Base-by-base conservation (phyloP, 1,139 yeast species). In the Arxiozyma telluris region DNA sequence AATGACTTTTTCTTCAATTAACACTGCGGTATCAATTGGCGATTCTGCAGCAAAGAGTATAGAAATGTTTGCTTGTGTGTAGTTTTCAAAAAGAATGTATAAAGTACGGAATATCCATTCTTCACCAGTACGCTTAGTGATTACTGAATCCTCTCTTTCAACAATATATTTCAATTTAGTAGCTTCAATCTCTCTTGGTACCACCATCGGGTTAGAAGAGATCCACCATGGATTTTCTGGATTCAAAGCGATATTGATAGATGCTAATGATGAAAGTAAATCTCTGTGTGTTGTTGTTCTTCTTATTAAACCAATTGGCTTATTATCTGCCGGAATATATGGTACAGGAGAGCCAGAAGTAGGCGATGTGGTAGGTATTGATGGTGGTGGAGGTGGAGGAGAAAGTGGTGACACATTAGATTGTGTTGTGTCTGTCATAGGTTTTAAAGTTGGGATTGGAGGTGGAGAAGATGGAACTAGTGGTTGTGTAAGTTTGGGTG, bases 71-170 rank as follows among this genome's bases (percentile, higher is more conserved):
- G 84, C 74, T 63, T 86, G 90, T 1, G 93, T 79, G 60, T 85
- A 82, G 65, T 87, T 95, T 57, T 80, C 81, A 66, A 83, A 86
- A 49, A 90, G 70, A 20, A 90, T 76, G 67, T 88, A 89, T 61
- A 85, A 83, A 59, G 87, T 93, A 55, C 84, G 76, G 57, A 80
- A 76, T 7, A 76, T 71, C 50, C 82, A 69, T 4, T 62, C 63
- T 48, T 79, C 73, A 25, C 81, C 80, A 15, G 82, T 81, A 60
- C 96, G 80, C 64, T 84, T 86, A 18, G 63, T 62, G 17, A 84
- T 71, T 21, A 70, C 66, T 55, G 77, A 73, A 23, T 81, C 79
- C 53, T 89, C 96, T 30, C 83, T 78, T 65, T 89, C 96, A 68
- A 71, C 82, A 15, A 79, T 71, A 50, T 59, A 66, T 49, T 65